These are phyloP conservation scores for Polytrichum commune DNA, from an alignment of 225 moss, liverwort and hornwort genomes.

Conservation along the genomic window DNA sequence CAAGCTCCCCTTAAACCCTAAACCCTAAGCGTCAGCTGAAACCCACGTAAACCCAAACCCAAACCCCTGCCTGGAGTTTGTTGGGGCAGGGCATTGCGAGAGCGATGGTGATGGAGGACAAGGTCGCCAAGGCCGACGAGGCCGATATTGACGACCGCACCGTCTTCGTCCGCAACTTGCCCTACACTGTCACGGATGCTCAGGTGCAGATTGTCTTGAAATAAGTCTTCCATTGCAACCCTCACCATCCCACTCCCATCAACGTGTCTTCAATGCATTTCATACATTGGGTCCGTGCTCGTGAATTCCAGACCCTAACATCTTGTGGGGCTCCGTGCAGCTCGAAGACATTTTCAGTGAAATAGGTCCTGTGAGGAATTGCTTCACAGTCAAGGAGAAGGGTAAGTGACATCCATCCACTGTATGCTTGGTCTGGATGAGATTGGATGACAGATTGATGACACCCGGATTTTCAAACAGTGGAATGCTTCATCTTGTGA, in stretches of 20 bases:
- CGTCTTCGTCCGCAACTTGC: constrained; percentile 55
- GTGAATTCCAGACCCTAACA: not conserved
- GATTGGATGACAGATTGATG: no score
- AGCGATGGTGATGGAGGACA: not conserved
- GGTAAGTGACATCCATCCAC: constrained; percentile 27
- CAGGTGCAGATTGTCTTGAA: constrained; percentile 24
- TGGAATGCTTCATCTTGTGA: no score
- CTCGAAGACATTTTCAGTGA: constrained; percentile 83
- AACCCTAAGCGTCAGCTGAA: not conserved
- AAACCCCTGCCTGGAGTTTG: not conserved
- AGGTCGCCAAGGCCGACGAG: constrained; percentile 20
- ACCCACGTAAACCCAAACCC: not conserved
- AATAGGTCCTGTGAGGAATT: constrained; percentile 92
- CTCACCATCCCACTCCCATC: no score
- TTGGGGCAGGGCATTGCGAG: not conserved
- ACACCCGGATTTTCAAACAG: no score
- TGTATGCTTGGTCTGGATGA: not conserved
- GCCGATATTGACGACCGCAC: constrained; percentile 51
- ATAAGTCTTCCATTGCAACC: not conserved
- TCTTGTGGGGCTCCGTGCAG: constrained; percentile 24
- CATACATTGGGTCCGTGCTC: no score
- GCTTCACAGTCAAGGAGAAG: constrained; percentile 95
- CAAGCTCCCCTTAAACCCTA: not conserved
- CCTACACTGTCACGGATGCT: constrained; percentile 34
- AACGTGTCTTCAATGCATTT: no score